phyloP scores from a whole-genome alignment of 1,284 basidiomycete species.

The Bondarzewia mesenterica region DNA sequence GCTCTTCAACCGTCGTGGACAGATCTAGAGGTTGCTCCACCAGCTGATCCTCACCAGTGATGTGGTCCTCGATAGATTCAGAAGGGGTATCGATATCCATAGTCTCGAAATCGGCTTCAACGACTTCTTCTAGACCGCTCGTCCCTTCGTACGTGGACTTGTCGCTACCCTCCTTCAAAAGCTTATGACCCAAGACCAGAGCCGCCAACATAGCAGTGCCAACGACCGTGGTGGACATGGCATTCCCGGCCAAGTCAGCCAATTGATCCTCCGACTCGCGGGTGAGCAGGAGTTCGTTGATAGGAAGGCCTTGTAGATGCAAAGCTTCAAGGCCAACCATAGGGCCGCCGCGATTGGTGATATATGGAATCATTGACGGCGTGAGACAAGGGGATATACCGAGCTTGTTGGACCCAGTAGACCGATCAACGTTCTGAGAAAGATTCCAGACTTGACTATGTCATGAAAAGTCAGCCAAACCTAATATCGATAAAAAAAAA shows the following conservation, averaged over 20 bases:
- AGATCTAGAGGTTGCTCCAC: constrained; percentile 60
- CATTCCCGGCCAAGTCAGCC: constrained; percentile 92
- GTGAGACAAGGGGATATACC: constrained; percentile 91
- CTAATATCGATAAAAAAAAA: not conserved
- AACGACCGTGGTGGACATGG: constrained; percentile 95
- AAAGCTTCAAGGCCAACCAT: constrained; percentile 91
- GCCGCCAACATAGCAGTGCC: constrained; percentile 86
- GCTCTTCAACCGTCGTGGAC: constrained; percentile 38
- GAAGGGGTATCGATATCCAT: constrained; percentile 21
- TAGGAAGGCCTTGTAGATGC: constrained; percentile 88
- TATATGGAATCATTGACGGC: constrained; percentile 93
- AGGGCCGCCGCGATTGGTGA: constrained; percentile 94
- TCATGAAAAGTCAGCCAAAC: constrained; percentile 6
- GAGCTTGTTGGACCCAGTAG: constrained; percentile 70
- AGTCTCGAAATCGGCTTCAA: constrained; percentile 29
- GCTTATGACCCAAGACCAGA: constrained; percentile 56
- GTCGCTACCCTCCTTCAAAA: constrained; percentile 60
- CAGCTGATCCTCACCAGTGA: constrained; percentile 69
- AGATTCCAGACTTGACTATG: constrained; percentile 87
- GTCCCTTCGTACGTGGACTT: constrained; percentile 56
- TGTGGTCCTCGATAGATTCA: constrained; percentile 31
- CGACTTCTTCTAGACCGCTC: constrained; percentile 28
- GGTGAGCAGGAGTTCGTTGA: constrained; percentile 86
- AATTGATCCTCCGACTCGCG: constrained; percentile 91
- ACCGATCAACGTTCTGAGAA: constrained; percentile 94